Conservation (phyloP, 352 stramenopile species). For the Globisporangium paroecandrum region DNA sequence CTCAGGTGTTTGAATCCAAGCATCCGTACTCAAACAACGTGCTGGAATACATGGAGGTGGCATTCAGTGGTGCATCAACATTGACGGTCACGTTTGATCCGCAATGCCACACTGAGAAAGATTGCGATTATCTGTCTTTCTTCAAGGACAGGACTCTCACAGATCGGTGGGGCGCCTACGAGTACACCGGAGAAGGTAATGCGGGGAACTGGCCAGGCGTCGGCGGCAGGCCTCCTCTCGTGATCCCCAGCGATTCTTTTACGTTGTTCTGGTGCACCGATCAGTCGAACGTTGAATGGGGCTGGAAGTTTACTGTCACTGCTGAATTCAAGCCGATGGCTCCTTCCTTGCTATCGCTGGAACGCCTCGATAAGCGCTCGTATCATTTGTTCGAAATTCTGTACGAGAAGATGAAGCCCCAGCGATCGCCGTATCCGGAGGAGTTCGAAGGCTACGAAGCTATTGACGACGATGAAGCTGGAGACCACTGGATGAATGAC, state of each 20-base stretch:
- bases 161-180: conserved; percentile 54
- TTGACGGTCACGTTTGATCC: conserved; percentile 75
- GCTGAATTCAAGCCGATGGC: conserved; percentile 51
- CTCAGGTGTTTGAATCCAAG: conserved; percentile 77
- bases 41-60: conserved; percentile 76
- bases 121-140: conserved; percentile 83
- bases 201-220: conserved; percentile 80
- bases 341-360: conserved; percentile 42
- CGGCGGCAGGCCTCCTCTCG: conserved; percentile 49
- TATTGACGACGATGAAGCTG: conserved; percentile 17
- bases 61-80: conserved; percentile 58
- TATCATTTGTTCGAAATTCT: conserved; percentile 67
- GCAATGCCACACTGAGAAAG: conserved; percentile 55
- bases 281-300: conserved; percentile 86
- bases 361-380: conserved; percentile 56
- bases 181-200: conserved; percentile 66
- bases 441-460: conserved; percentile 57
- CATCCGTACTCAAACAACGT: conserved; percentile 84
- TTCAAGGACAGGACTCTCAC: conserved; percentile 76
- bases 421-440: conserved; percentile 31
- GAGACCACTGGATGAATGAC: conserved; percentile 17
- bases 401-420: conserved; percentile 54
- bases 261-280: conserved; percentile 84
- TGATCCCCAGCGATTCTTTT: conserved; percentile 78
- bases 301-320: conserved; percentile 75